phyloP scores from a whole-genome alignment of 2,329 filamentous ascomycete genomes.

The Fusarium avenaceum region DNA sequence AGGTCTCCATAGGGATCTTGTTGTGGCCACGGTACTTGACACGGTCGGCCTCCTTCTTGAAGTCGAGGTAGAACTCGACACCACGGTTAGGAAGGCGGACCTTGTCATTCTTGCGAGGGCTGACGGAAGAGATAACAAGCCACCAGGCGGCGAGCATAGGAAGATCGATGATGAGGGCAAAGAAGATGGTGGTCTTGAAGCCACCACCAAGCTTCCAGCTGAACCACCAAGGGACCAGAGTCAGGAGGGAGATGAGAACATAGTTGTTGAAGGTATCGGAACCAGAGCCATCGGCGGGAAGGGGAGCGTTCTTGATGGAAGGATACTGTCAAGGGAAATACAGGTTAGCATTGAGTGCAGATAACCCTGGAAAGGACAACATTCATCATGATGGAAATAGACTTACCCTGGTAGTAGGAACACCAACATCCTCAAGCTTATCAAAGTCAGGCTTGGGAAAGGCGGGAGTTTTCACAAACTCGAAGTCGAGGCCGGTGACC shows the following conservation, averaged over 20 bases:
- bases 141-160: conserved; percentile 88
- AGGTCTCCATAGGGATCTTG: conserved; percentile 92
- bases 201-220: conserved; percentile 88
- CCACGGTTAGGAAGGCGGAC: conserved; percentile 86
- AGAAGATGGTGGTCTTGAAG: conserved; percentile 90
- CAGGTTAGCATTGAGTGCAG: conserved; percentile 10
- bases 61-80: conserved; percentile 90
- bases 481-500: conserved; percentile 55
- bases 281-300: conserved; percentile 89
- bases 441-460: conserved; percentile 71
- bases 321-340: conserved; percentile 44
- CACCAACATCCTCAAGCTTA: conserved; percentile 71
- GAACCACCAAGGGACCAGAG: conserved; percentile 81
- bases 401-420: conserved; percentile 57
- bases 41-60: conserved; percentile 74
- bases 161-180: conserved; percentile 80
- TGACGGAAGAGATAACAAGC: conserved; percentile 82
- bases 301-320: conserved; percentile 94
- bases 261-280: conserved; percentile 89
- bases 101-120: conserved; percentile 93
- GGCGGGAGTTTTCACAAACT: conserved; percentile 60
- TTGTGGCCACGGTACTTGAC: conserved; percentile 80
- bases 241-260: conserved; percentile 77
- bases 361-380: conserved; percentile 32
- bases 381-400: conserved; percentile 20